A percentile compares a stretch with the other conserved stretches of the same genome.
Evolutionary conservation across 176 grass and related monocot species (phyloP).

Genomic region (Carex littledalei): DNA sequence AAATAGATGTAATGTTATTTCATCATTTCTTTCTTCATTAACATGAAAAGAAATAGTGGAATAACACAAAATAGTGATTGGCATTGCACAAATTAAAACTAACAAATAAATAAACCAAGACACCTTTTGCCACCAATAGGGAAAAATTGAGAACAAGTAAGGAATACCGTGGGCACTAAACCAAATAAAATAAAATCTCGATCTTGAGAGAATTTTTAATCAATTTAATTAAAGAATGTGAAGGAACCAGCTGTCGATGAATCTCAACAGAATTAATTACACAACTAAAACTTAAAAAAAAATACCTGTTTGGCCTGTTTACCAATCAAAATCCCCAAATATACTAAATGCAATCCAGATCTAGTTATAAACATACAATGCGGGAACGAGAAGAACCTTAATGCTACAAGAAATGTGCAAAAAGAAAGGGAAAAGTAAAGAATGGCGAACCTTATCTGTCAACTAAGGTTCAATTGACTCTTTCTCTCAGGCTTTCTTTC

Average conservation of each 20-base stretch:
- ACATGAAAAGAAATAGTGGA: neutral
- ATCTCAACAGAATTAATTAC: neutral
- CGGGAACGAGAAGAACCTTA: neutral
- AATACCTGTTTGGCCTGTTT: neutral
- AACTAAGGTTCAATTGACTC: slow-evolving; percentile 1
- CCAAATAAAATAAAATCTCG: slow-evolving; percentile 14
- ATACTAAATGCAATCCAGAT: slow-evolving; percentile 7
- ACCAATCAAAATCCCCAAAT: slow-evolving; percentile 12
- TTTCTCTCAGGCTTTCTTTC: slow-evolving; percentile 8
- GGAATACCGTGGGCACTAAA: neutral
- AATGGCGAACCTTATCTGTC: slow-evolving; percentile 6
- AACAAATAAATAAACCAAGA: neutral
- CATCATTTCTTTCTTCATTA: neutral
- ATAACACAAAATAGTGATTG: neutral
- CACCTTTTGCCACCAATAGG: neutral
- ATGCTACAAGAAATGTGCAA: neutral
- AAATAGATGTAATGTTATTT: neutral
- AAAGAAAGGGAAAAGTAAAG: neutral
- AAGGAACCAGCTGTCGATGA: neutral
- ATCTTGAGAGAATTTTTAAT: neutral
- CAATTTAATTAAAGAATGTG: neutral
- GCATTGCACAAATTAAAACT: slow-evolving; percentile 5
- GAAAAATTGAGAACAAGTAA: neutral
- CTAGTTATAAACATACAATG: slow-evolving; percentile 11
- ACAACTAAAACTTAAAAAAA: neutral